Evolutionary conservation across 352 stramenopile species (phyloP).

Genomic region (Pythium monospermum): DNA sequence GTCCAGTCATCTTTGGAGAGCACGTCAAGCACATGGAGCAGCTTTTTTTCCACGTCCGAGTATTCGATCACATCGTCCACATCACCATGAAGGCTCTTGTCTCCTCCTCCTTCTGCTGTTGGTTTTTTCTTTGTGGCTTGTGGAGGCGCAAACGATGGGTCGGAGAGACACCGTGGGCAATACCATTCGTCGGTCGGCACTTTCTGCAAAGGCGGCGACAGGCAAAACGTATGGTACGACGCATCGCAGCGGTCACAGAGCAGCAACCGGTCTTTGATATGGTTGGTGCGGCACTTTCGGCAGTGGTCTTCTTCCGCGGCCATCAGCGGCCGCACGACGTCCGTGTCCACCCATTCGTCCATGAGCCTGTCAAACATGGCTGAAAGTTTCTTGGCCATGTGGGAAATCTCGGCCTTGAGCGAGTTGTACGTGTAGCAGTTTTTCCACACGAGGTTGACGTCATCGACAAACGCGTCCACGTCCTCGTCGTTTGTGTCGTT

Average conservation of each 20-base stretch:
- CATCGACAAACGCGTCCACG: conserved; percentile 74
- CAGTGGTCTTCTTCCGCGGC: conserved; percentile 76
- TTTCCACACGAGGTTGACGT: conserved; percentile 79
- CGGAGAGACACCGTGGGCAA: conserved; percentile 50
- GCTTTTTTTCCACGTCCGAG: conserved; percentile 42
- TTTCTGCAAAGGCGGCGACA: conserved; percentile 44
- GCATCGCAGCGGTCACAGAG: conserved; percentile 82
- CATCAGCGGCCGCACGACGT: conserved; percentile 42
- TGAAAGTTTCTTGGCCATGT: conserved; percentile 65
- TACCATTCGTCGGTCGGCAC: conserved; percentile 76
- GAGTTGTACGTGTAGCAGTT: conserved; percentile 87
- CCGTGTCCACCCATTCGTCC: conserved; percentile 74
- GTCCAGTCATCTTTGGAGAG: conserved; percentile 70
- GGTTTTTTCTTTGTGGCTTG: conserved; percentile 45
- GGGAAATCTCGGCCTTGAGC: conserved; percentile 73
- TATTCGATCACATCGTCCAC: conserved; percentile 46
- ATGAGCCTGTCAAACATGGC: conserved; percentile 77
- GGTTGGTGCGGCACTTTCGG: conserved; percentile 65
- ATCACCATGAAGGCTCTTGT: conserved; percentile 26
- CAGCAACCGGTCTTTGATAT: conserved; percentile 58
- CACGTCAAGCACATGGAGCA: conserved; percentile 51
- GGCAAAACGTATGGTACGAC: conserved; percentile 79
- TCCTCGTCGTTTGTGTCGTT: conserved; percentile 73
- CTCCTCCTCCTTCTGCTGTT: conserved; percentile 13
- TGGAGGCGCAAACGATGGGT: conserved; percentile 50